These are phyloP conservation scores for Phytophthora lateralis DNA, from an alignment of 352 stramenopile species.

Conservation along the genomic window DNA sequence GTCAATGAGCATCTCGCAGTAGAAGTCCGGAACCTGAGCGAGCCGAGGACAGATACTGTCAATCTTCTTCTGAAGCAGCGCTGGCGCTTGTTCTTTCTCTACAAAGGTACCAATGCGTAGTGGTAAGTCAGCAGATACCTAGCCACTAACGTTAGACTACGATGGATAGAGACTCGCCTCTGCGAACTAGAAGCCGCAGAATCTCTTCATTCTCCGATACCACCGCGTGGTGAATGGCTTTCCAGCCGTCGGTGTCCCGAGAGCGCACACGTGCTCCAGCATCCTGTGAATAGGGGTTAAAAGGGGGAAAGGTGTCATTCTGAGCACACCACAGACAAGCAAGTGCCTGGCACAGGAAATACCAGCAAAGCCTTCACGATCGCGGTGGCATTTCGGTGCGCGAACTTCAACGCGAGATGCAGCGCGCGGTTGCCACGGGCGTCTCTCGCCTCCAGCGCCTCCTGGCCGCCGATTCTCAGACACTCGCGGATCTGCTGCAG, in stretches of 20 bases:
- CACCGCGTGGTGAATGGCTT: slow-evolving; percentile 67
- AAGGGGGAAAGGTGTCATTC: not conserved
- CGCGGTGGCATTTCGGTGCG: slow-evolving; percentile 53
- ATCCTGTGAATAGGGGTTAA: slow-evolving; percentile 35
- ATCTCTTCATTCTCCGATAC: slow-evolving; percentile 68
- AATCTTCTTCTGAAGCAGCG: slow-evolving; percentile 59
- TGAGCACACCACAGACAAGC: not conserved
- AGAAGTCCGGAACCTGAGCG: slow-evolving; percentile 60
- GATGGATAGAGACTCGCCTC: slow-evolving; percentile 26
- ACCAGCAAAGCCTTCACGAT: slow-evolving; percentile 69
- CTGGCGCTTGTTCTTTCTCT: slow-evolving; percentile 69
- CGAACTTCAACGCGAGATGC: slow-evolving; percentile 73
- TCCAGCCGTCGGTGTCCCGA: slow-evolving; percentile 63
- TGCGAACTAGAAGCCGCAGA: slow-evolving; percentile 53
- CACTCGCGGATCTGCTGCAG: slow-evolving; percentile 54
- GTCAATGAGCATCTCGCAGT: slow-evolving; percentile 69
- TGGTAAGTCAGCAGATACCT: slow-evolving; percentile 1
- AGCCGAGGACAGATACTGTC: slow-evolving; percentile 49
- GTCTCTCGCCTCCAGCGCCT: slow-evolving; percentile 59
- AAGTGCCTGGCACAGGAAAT: slow-evolving; percentile 1
- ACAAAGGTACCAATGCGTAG: slow-evolving; percentile 1
- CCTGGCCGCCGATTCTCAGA: slow-evolving; percentile 24
- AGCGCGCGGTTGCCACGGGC: slow-evolving; percentile 62
- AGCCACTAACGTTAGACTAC: not conserved
- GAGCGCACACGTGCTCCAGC: slow-evolving; percentile 68